Evolutionary conservation across 768 basidiomycete species (phyloP), one percentile per base, ranked within the genome.

Genomic region (Mycena rosella): DNA sequence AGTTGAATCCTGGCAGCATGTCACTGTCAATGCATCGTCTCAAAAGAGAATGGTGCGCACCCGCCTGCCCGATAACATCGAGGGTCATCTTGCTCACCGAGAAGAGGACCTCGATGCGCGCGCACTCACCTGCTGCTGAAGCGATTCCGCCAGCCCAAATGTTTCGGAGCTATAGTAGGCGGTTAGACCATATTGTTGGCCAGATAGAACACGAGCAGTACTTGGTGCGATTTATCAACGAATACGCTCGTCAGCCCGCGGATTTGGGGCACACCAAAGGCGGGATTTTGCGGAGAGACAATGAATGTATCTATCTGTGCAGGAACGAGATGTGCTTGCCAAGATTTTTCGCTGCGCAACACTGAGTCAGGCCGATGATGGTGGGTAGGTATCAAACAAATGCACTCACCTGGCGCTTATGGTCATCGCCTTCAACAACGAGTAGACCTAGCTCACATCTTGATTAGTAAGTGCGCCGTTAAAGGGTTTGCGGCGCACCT

Each of bases 41-140:
- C 11, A 34, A 34, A 11, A 34, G 5, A 34, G 5, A 34, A n/a
- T 24, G 44, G 2, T n/a, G 1, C 24, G 15, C 5, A 63, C 69
- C 69, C 11, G 69, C 69, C 3, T 53, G 55, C n/a, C n/a, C n/a
- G n/a, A n/a, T n/a, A n/a, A n/a, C n/a, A n/a, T n/a, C n/a, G n/a
- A n/a, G n/a, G n/a, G 88, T 88, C 9, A 85, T 80, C 36, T 82
- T 82, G 10, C 81, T 82, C 3, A 89, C 77, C 80, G 83, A 88
- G 1, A 75, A 66, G 54, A 85, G 72, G 10, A 86, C 82, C 42
- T 91, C 87, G 44, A 87, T 71, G 6, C 74, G 63, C 1, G 34
- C 65, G 8, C 15, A 36, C 32, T 13, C 66, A 8, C 18, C 20
- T 2, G 27, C 8, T 27, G 40, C 45, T 6, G 20, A 14, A 4